These are phyloP conservation scores for Mariannaea elegans DNA, from an alignment of 2,329 filamentous ascomycete genomes.

Conservation along the genomic window DNA sequence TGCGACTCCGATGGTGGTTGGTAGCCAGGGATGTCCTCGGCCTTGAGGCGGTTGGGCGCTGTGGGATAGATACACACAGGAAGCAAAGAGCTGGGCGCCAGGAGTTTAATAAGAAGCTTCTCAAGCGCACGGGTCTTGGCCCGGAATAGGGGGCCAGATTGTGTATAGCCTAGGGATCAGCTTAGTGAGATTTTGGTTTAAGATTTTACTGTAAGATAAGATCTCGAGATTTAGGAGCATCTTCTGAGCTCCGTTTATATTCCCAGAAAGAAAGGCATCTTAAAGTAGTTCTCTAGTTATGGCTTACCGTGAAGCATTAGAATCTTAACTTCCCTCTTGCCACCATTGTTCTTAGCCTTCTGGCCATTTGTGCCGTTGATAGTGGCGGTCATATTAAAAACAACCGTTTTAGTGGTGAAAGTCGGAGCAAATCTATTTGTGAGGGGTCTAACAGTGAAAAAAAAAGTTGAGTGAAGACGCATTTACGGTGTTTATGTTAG, in stretches of 20 bases:
- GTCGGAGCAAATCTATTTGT: constrained; percentile 20
- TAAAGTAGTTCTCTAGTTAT: neutral
- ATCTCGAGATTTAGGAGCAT: neutral
- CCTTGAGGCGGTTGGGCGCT: constrained; percentile 69
- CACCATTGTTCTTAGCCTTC: constrained; percentile 45
- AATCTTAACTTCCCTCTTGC: constrained; percentile 68
- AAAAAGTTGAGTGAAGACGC: constrained; percentile 24
- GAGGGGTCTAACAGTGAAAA: constrained; percentile 29
- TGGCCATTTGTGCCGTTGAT: constrained; percentile 33
- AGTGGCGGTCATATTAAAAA: constrained; percentile 39
- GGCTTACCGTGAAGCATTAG: constrained; percentile 77
- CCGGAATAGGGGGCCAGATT: constrained; percentile 86
- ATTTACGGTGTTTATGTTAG: constrained; percentile 29
- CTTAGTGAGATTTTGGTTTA: constrained; percentile 18
- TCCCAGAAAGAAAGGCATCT: neutral
- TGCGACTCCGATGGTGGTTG: constrained; percentile 52
- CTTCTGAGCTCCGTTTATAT: neutral
- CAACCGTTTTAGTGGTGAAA: constrained; percentile 14
- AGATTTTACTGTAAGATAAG: constrained; percentile 1
- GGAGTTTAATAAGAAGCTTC: constrained; percentile 79
- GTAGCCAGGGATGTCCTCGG: constrained; percentile 76
- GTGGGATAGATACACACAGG: constrained; percentile 74
- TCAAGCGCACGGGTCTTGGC: constrained; percentile 88
- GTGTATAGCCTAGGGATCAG: constrained; percentile 75
- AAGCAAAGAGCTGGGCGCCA: constrained; percentile 65